Evolutionary conservation across 108 stramenopile species (phyloP).

Genomic region (Epithemia pelagica): DNA sequence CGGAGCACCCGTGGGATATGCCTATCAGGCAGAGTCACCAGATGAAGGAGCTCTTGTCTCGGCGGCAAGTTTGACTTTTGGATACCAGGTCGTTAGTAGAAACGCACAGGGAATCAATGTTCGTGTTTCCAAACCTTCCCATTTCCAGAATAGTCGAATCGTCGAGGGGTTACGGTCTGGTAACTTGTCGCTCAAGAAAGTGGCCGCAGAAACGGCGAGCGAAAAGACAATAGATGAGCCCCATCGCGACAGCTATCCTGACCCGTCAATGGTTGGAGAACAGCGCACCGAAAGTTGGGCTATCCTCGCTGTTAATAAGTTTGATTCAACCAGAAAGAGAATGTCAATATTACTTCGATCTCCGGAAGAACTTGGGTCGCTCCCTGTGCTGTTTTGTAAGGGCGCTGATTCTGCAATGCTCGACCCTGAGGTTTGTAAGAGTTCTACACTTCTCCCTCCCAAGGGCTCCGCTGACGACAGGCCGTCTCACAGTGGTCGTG

Average conservation of each 20-base stretch:
- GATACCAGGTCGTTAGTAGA: slow-evolving; percentile 76
- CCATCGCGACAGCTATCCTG: slow-evolving; percentile 2
- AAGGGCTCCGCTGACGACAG: slow-evolving; percentile 4
- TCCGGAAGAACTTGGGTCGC: slow-evolving; percentile 61
- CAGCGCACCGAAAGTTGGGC: slow-evolving; percentile 59
- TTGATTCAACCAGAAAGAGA: slow-evolving; percentile 90
- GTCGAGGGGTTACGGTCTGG: slow-evolving; percentile 50
- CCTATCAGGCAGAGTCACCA: slow-evolving; percentile 88
- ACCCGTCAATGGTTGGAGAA: slow-evolving; percentile 6
- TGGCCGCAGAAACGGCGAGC: slow-evolving; percentile 53
- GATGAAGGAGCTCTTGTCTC: slow-evolving; percentile 88
- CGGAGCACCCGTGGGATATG: slow-evolving; percentile 71
- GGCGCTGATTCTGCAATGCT: slow-evolving; percentile 94
- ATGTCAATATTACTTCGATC: slow-evolving; percentile 91
- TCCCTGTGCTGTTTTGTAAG: slow-evolving; percentile 79
- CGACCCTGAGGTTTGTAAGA: slow-evolving; percentile 16
- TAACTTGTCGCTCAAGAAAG: slow-evolving; percentile 22
- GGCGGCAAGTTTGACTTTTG: slow-evolving; percentile 65
- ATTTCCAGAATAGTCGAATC: slow-evolving; percentile 39
- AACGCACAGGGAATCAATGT: slow-evolving; percentile 65
- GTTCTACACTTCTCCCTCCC: neutral
- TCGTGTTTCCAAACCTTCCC: slow-evolving; percentile 50
- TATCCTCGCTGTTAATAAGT: slow-evolving; percentile 89
- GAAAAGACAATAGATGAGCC: neutral
- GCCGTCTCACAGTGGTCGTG: slow-evolving; percentile 8